Evolutionary conservation across 108 stramenopile species (phyloP).

Genomic region (Asterionellopsis glacialis): DNA sequence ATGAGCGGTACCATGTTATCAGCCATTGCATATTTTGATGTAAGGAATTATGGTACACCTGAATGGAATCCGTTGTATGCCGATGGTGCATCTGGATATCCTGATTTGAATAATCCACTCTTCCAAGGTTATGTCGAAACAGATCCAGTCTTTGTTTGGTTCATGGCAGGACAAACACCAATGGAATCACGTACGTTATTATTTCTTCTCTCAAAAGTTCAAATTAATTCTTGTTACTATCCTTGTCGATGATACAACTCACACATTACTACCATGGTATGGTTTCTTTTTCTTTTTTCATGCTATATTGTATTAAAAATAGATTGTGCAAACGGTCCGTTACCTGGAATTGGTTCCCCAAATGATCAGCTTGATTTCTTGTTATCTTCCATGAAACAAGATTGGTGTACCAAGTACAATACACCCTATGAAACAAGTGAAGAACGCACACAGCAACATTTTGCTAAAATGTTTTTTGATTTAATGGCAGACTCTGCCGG

Average conservation of each 20-base stretch:
- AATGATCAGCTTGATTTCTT: slow-evolving; percentile 16
- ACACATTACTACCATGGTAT: too few relatives aligned
- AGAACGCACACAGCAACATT: slow-evolving; percentile 15
- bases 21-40: not conserved
- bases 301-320: not conserved
- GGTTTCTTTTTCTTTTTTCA: not conserved
- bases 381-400: not conserved
- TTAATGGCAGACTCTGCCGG: slow-evolving; percentile 16
- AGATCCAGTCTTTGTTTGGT: slow-evolving; percentile 35
- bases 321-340: slow-evolving; percentile 17
- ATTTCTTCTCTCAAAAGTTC: too few relatives aligned
- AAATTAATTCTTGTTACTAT: too few relatives aligned
- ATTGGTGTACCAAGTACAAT: slow-evolving; percentile 38
- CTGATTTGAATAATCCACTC: not conserved
- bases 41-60: not conserved
- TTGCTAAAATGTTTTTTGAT: slow-evolving; percentile 44
- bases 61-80: slow-evolving; percentile 14
- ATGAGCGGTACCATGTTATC: slow-evolving; percentile 14
- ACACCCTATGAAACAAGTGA: slow-evolving; percentile 14
- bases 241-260: too few relatives aligned
- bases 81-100: slow-evolving; percentile 1
- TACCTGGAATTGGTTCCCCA: slow-evolving; percentile 13
- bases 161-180: slow-evolving; percentile 27
- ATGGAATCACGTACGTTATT: slow-evolving; percentile 18
- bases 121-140: slow-evolving; percentile 12